These are phyloP conservation scores for Penstemon barbatus DNA, from an alignment of 257 asterid genomes.

Conservation along the genomic window DNA sequence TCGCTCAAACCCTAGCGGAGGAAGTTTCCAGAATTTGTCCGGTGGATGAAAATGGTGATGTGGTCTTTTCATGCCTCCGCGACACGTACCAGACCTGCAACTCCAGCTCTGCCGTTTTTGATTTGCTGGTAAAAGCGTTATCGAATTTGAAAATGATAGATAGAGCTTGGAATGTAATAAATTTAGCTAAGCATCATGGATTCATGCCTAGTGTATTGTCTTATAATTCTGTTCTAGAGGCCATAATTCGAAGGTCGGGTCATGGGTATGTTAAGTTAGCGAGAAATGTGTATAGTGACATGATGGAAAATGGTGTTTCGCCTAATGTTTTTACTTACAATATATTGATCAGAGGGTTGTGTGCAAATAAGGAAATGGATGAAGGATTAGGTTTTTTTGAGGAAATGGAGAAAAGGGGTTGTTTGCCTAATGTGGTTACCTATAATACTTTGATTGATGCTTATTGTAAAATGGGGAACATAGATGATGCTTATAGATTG, in stretches of 20 bases:
- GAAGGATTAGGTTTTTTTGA: conserved; percentile 49
- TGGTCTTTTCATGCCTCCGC: conserved; percentile 52
- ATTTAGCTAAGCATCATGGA: conserved; percentile 62
- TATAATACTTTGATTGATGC: conserved; percentile 72
- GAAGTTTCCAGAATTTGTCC: conserved; percentile 44
- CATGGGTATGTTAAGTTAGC: conserved; percentile 46
- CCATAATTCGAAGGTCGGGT: conserved; percentile 44
- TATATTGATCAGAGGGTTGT: conserved; percentile 72
- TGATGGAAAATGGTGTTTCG: conserved; percentile 54
- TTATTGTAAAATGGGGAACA: conserved; percentile 59
- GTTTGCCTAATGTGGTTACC: conserved; percentile 74
- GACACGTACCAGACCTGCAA: conserved; percentile 64
- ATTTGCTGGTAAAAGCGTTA: conserved; percentile 65
- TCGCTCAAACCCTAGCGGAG: conserved; percentile 66
- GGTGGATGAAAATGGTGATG: conserved; percentile 37
- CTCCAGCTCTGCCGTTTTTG: conserved; percentile 83
- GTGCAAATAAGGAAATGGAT: conserved; percentile 50
- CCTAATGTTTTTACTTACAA: conserved; percentile 81
- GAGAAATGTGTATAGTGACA: conserved; percentile 45
- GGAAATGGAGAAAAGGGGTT: conserved; percentile 63
- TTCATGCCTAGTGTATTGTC: conserved; percentile 76
- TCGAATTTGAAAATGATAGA: conserved; percentile 65
- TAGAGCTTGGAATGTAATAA: conserved; percentile 53
- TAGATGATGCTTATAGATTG: conserved; percentile 43
- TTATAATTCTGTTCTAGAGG: conserved; percentile 73